Conservation (phyloP, 495 filamentous ascomycete genomes). For the Darksidea phi region DNA sequence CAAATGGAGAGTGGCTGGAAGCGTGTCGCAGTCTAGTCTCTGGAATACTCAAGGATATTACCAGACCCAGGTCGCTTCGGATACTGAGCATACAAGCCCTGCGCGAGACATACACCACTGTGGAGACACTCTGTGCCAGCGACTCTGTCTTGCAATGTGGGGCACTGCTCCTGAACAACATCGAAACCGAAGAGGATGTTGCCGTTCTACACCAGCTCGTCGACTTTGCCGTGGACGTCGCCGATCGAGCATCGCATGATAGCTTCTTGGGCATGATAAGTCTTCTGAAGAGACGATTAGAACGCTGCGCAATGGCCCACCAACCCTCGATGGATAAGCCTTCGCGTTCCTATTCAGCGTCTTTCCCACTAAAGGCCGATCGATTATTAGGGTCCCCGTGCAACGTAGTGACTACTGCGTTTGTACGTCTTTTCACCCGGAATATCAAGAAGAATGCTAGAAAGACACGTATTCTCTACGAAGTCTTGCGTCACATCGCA, state of each 20-base stretch:
- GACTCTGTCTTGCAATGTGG: slow-evolving; percentile 26
- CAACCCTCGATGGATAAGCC: slow-evolving; percentile 23
- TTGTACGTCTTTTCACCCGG: slow-evolving; percentile 53
- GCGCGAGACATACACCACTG: slow-evolving; percentile 62
- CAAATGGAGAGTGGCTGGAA: slow-evolving; percentile 62
- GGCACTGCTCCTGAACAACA: slow-evolving; percentile 53
- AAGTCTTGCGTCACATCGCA: slow-evolving; percentile 59
- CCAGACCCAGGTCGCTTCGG: slow-evolving; percentile 64
- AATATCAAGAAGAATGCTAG: slow-evolving; percentile 53
- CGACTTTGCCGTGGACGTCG: slow-evolving; percentile 52
- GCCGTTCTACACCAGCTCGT: slow-evolving; percentile 44
- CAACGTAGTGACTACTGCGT: slow-evolving; percentile 32
- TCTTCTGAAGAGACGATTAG: slow-evolving; percentile 20
- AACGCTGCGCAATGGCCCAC: not conserved
- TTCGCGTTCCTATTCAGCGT: slow-evolving; percentile 5
- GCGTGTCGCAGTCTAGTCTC: slow-evolving; percentile 62
- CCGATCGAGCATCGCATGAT: slow-evolving; percentile 40
- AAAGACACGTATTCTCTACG: slow-evolving; percentile 55
- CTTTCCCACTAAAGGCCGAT: not conserved
- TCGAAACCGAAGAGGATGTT: slow-evolving; percentile 52
- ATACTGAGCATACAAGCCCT: slow-evolving; percentile 58
- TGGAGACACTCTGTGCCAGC: slow-evolving; percentile 35
- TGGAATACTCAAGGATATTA: slow-evolving; percentile 63
- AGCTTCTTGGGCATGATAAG: slow-evolving; percentile 46
- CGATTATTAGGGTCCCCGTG: slow-evolving; percentile 16